Conservation (phyloP, 1,139 yeast genomes). For the Taiozyma sp. region DNA sequence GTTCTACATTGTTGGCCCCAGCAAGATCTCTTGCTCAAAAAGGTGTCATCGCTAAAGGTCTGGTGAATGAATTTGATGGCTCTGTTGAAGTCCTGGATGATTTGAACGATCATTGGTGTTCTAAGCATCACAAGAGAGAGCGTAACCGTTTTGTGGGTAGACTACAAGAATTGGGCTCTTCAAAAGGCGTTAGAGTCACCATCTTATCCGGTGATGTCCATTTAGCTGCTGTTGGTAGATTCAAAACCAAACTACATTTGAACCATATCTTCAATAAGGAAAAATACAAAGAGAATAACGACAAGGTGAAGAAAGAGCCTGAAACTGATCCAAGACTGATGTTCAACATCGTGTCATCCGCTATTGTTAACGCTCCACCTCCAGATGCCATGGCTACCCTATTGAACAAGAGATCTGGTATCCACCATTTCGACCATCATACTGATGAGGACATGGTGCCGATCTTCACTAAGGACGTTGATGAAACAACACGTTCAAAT, state of each 20-base stretch:
- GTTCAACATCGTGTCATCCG: slow-evolving; percentile 82
- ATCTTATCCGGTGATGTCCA: slow-evolving; percentile 93
- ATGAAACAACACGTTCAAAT: slow-evolving; percentile 51
- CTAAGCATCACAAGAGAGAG: slow-evolving; percentile 75
- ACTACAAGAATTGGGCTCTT: slow-evolving; percentile 60
- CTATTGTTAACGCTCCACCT: slow-evolving; percentile 90
- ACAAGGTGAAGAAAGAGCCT: slow-evolving; percentile 43
- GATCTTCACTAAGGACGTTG: slow-evolving; percentile 58
- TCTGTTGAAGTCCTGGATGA: slow-evolving; percentile 88
- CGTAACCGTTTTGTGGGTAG: slow-evolving; percentile 57
- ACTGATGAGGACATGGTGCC: slow-evolving; percentile 83
- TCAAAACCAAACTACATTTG: slow-evolving; percentile 54
- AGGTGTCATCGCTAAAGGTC: slow-evolving; percentile 61
- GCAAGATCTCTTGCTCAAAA: slow-evolving; percentile 62
- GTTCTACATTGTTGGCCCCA: slow-evolving; percentile 60
- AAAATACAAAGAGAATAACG: slow-evolving; percentile 33
- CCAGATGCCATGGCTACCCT: slow-evolving; percentile 80
- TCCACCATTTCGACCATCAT: slow-evolving; percentile 58
- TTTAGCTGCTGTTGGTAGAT: slow-evolving; percentile 76
- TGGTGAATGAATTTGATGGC: slow-evolving; percentile 90
- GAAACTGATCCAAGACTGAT: slow-evolving; percentile 72
- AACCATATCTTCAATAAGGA: slow-evolving; percentile 34
- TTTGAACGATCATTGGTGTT: slow-evolving; percentile 95
- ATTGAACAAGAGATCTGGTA: slow-evolving; percentile 57
- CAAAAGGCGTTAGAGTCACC: slow-evolving; percentile 67